Conservation (phyloP, 768 basidiomycete genomes). For the Pisolithus microcarpus region DNA sequence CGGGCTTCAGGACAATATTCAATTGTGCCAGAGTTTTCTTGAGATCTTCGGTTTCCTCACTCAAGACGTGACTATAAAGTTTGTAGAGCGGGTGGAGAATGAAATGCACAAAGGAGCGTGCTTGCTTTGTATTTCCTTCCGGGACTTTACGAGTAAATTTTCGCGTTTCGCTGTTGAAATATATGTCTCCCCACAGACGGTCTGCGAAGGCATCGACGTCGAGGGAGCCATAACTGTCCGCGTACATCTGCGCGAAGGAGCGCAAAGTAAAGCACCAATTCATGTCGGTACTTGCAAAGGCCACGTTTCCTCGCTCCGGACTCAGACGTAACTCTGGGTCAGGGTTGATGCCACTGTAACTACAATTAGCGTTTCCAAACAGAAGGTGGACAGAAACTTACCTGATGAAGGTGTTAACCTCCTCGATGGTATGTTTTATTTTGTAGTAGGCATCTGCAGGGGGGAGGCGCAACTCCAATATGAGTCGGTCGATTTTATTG, state of each 20-base stretch:
- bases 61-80: conserved; percentile 89
- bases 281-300: conserved; percentile 96
- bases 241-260: conserved; percentile 95
- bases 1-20: conserved; percentile 80
- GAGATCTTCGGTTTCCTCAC: conserved; percentile 86
- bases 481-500: conserved; percentile 97
- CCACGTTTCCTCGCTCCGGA: conserved; percentile 93
- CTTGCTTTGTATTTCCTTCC: conserved; percentile 57
- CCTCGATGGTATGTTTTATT: conserved; percentile 98
- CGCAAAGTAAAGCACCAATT: conserved; percentile 93
- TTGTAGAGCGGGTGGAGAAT: conserved; percentile 96
- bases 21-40: conserved; percentile 71
- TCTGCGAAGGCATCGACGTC: conserved; percentile 83
- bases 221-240: conserved; percentile 80
- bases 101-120: conserved; percentile 90
- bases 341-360: conserved; percentile 68
- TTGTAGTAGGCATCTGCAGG: conserved; percentile 98
- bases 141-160: conserved; percentile 84
- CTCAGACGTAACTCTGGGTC: conserved; percentile 84
- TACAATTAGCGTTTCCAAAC: not conserved
- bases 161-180: conserved; percentile 75
- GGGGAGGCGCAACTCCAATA: conserved; percentile 92
- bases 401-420: conserved; percentile 96
- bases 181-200: conserved; percentile 97
- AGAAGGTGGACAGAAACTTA: conserved; percentile 25